Evolutionary conservation across 1,284 basidiomycete genomes (phyloP), one percentile per base, ranked within the genome.

Genomic region (Microbotryum saponariae): DNA sequence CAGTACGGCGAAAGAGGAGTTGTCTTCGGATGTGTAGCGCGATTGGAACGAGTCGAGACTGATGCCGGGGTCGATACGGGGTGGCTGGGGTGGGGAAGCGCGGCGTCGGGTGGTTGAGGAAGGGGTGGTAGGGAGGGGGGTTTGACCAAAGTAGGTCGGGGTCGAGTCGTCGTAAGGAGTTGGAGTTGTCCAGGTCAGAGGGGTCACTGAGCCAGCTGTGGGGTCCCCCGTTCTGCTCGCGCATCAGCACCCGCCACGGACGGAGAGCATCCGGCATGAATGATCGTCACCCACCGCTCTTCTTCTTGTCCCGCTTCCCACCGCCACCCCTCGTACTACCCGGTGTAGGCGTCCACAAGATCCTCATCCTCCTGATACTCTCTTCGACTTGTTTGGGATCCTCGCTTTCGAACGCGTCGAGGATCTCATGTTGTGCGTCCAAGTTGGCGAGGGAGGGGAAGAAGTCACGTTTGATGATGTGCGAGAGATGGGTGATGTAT

Each of bases 401-500:
- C n/a, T 45, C 50, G 20, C 56, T 66, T 6, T 70, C 54, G 56
- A 64, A 52, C 59, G 69, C 58, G 37, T 60, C 12, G 53, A 66
- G 31, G 42, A 62, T 91, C 60, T 81, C 82, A 74, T 91, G 89
- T 20, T 89, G 89, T 23, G 89, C 88, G 70, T 92, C 88, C 37
- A 93, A 80, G 70, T 89, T 88, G 23, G 86, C 83, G 14, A 96
- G 82, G 16, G 87, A 89, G 0, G 94, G 94, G 73, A 97, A 99
- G 81, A 97, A 99, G 78, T 97, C 93, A 56, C 96, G 85, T 54
- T 89, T 87, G 74, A 98, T 97, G 73, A 98, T 96, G 55, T 85
- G 82, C 3, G 90, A 91, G n/a, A 98, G 81, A 1, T 89, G 88
- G 56, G 83, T 83, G 1, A 91, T 93, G 75, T 98, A 98, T 72